Conservation (phyloP, 2,329 filamentous ascomycete species). For the Tolypocladium endophyticum region DNA sequence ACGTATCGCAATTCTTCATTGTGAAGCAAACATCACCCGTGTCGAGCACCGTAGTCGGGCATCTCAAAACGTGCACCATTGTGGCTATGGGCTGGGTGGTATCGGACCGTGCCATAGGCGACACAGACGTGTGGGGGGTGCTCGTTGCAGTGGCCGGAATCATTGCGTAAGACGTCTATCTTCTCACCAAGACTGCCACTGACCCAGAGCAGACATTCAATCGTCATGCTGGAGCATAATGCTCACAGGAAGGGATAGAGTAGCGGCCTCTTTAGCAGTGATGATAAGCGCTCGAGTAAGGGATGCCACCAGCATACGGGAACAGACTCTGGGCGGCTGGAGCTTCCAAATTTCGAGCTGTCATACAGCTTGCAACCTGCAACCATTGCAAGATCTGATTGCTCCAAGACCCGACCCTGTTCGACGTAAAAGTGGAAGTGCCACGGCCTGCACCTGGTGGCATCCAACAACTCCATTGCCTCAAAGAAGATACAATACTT, state of each 20-base stretch:
- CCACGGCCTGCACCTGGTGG: neutral
- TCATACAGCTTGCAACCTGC: neutral
- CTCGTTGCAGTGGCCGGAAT: slow-evolving; percentile 47
- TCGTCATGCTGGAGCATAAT: slow-evolving; percentile 36
- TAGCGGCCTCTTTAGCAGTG: no score
- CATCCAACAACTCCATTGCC: neutral
- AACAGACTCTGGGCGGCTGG: neutral
- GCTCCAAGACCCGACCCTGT: neutral
- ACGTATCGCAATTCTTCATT: slow-evolving; percentile 54
- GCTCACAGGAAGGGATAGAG: slow-evolving; percentile 1
- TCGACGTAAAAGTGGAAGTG: neutral
- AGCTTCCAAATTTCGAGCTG: neutral
- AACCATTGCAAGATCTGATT: neutral
- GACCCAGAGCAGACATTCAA: slow-evolving; percentile 28
- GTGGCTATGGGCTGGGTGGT: slow-evolving; percentile 52
- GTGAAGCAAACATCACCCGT: slow-evolving; percentile 52
- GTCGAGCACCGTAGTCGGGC: slow-evolving; percentile 55
- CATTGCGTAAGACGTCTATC: slow-evolving; percentile 37
- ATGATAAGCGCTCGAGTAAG: neutral
- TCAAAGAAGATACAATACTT: no score
- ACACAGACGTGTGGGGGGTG: slow-evolving; percentile 44
- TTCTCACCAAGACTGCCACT: slow-evolving; percentile 19
- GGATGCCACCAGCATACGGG: neutral
- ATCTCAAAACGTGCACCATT: slow-evolving; percentile 56
- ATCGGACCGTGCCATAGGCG: slow-evolving; percentile 43